Conservation (phyloP, 2,329 filamentous ascomycete species). For the Ophiostoma novo-ulmi region DNA sequence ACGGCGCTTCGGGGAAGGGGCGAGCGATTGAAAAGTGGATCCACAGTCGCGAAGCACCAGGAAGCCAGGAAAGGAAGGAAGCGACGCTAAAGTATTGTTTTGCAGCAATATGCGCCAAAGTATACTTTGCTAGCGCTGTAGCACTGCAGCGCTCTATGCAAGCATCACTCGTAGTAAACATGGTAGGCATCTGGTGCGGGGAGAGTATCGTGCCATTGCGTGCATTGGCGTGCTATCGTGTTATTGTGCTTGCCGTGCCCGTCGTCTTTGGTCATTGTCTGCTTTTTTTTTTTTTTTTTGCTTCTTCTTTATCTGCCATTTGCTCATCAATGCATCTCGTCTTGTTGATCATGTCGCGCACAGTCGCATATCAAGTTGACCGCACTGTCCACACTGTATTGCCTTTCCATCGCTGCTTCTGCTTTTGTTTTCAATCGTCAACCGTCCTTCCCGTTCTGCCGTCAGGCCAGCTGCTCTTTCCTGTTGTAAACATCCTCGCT, state of each 20-base stretch:
- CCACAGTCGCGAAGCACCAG: conserved; percentile 17
- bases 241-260: neutral
- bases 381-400: neutral
- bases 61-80: conserved; percentile 1
- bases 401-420: neutral
- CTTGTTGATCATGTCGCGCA: neutral
- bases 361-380: neutral
- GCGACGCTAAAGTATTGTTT: neutral
- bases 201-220: conserved; percentile 5
- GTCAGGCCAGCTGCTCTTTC: neutral
- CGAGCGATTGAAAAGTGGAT: conserved; percentile 23
- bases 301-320: neutral
- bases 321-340: neutral
- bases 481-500: neutral
- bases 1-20: conserved; percentile 25
- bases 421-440: neutral
- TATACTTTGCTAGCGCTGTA: neutral
- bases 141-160: neutral
- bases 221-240: neutral
- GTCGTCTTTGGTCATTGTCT: neutral
- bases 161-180: neutral
- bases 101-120: neutral
- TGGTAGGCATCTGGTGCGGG: neutral
- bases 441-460: neutral
- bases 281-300: neutral